A percentile compares a stretch with the other conserved stretches of the same genome.
phyloP scores from a whole-genome alignment of 495 filamentous ascomycete genomes.

The Tuber borchii region DNA sequence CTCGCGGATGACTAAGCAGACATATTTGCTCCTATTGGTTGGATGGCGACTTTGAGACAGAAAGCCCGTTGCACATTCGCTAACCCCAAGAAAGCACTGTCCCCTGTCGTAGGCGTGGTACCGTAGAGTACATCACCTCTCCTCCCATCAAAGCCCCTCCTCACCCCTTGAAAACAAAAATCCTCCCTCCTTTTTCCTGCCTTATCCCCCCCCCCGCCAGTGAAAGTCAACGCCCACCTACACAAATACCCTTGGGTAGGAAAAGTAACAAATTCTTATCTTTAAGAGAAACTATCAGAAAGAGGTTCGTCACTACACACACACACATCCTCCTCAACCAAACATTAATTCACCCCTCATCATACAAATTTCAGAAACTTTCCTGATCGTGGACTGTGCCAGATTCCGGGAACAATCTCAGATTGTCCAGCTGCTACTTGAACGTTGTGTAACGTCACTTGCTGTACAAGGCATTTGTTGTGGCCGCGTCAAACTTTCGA shows the following conservation, averaged over 20 bases:
- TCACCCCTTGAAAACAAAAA: slow-evolving; percentile 34
- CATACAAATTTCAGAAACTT: slow-evolving; percentile 25
- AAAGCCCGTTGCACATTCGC: slow-evolving; percentile 1
- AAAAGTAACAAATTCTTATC: slow-evolving; percentile 20
- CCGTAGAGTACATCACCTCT: slow-evolving; percentile 1
- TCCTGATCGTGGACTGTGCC: slow-evolving; percentile 21
- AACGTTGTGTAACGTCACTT: slow-evolving; percentile 39
- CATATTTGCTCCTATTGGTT: slow-evolving; percentile 30
- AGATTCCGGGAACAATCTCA: slow-evolving; percentile 37
- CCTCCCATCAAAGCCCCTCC: slow-evolving; percentile 38
- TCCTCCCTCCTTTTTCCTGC: slow-evolving; percentile 25
- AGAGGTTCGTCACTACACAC: slow-evolving; percentile 34
- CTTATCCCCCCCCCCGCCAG: slow-evolving; percentile 27
- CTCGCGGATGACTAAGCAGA: slow-evolving; percentile 37
- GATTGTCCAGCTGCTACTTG: slow-evolving; percentile 20
- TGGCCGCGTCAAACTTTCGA: slow-evolving; percentile 39
- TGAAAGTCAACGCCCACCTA: slow-evolving; percentile 30
- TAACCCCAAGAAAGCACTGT: slow-evolving; percentile 5
- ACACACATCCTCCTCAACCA: slow-evolving; percentile 26
- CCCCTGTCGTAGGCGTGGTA: slow-evolving; percentile 5
- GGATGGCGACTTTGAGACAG: slow-evolving; percentile 15
- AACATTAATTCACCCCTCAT: slow-evolving; percentile 23
- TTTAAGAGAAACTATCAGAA: slow-evolving; percentile 27
- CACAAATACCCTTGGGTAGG: slow-evolving; percentile 24
- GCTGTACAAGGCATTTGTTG: slow-evolving; percentile 36